These are phyloP conservation scores for Colletotrichum siamense DNA, from an alignment of 2,329 filamentous ascomycete species.

Conservation along the genomic window DNA sequence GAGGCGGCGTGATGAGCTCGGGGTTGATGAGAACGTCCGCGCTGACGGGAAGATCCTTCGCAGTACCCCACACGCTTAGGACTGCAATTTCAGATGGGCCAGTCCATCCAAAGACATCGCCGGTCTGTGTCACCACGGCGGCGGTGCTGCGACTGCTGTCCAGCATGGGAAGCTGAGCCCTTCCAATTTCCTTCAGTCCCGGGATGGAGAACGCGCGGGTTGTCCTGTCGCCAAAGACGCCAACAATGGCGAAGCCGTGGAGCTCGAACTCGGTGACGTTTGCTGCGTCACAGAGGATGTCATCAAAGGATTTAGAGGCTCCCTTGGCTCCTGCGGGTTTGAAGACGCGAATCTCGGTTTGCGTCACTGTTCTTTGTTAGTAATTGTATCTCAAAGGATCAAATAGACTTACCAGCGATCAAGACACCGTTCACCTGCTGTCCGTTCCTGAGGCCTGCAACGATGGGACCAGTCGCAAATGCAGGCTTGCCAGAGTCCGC, in stretches of 20 bases:
- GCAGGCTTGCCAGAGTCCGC: slow-evolving; percentile 79
- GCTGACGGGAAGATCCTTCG: slow-evolving; percentile 64
- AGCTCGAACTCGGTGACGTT: slow-evolving; percentile 76
- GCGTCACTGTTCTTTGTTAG: slow-evolving; percentile 55
- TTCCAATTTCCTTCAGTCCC: slow-evolving; percentile 81
- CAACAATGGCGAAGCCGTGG: slow-evolving; percentile 79
- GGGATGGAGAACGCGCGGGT: slow-evolving; percentile 87
- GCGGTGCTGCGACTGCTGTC: slow-evolving; percentile 76
- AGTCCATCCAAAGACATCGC: slow-evolving; percentile 86
- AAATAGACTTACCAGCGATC: slow-evolving; percentile 65
- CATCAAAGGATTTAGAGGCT: slow-evolving; percentile 90
- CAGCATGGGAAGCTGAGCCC: slow-evolving; percentile 69
- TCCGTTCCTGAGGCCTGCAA: slow-evolving; percentile 79
- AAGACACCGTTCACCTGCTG: slow-evolving; percentile 79
- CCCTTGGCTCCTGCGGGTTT: slow-evolving; percentile 85
- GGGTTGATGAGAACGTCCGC: slow-evolving; percentile 84
- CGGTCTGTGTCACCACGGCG: slow-evolving; percentile 75
- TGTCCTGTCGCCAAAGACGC: slow-evolving; percentile 82
- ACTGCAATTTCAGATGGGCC: slow-evolving; percentile 86
- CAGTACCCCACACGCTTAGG: slow-evolving; percentile 84
- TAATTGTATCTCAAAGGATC: neutral
- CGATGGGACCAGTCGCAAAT: slow-evolving; percentile 73
- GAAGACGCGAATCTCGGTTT: slow-evolving; percentile 85
- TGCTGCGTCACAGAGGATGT: slow-evolving; percentile 81
- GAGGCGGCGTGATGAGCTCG: slow-evolving; percentile 72